Evolutionary conservation across 148 eudicot genomes (phyloP).

Genomic region (Rhododendron mucronatum): DNA sequence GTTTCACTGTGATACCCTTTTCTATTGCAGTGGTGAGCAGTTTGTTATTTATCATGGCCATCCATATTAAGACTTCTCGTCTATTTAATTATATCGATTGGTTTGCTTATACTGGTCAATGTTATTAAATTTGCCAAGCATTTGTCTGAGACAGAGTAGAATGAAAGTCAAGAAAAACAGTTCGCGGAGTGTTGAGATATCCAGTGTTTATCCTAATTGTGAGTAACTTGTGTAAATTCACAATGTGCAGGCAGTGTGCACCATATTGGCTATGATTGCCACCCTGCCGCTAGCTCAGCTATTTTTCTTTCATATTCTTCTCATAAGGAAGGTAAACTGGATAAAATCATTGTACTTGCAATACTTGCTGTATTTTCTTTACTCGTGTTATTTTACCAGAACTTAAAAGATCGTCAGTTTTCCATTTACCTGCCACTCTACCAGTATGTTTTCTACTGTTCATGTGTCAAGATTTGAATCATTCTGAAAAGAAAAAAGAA

Average conservation of each 20-base stretch:
- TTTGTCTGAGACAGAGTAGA: background rate
- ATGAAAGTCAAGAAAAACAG: background rate
- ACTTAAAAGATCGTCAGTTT: background rate
- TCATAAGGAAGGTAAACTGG: conserved; percentile 73
- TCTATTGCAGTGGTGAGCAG: conserved; percentile 87
- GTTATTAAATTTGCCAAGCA: background rate
- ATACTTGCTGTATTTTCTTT: background rate
- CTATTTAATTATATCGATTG: background rate
- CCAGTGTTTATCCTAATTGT: background rate
- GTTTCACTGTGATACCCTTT: conserved; percentile 85
- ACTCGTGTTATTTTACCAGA: background rate
- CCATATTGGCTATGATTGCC: conserved; percentile 90
- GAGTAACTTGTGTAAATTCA: background rate
- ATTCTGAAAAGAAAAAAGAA: background rate
- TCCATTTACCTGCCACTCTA: background rate
- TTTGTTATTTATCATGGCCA: conserved; percentile 1
- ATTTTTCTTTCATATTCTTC: conserved; percentile 98
- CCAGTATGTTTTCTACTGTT: background rate
- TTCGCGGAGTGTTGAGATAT: background rate
- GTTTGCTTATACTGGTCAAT: background rate
- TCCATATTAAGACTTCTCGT: background rate
- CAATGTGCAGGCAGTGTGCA: conserved; percentile 68
- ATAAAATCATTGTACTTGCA: background rate
- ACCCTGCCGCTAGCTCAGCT: conserved; percentile 92
- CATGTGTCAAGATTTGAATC: background rate